These are phyloP conservation scores for Neurospora sp. DNA, from an alignment of 495 filamentous ascomycete species.

Conservation along the genomic window DNA sequence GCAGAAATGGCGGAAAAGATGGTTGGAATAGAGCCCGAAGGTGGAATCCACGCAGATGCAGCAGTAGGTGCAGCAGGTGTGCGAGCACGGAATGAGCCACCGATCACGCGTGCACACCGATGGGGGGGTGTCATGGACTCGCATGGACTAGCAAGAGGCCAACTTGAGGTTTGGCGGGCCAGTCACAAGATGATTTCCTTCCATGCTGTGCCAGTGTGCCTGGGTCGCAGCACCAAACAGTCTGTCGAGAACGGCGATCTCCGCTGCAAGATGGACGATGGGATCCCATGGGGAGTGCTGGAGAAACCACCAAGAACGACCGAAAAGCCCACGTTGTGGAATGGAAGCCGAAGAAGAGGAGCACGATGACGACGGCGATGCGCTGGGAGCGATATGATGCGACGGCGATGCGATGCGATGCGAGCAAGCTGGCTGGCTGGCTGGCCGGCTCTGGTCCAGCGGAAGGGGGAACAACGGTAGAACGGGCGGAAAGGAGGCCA, in stretches of 20 bases:
- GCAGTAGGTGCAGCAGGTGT: conserved; percentile 1
- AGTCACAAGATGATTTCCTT: conserved; percentile 16
- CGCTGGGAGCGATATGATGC: no score
- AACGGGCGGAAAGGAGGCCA: neutral
- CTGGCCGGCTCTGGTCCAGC: neutral
- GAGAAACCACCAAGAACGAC: conserved; percentile 5
- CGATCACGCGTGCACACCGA: conserved; percentile 5
- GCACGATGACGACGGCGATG: conserved; percentile 2
- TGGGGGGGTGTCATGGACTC: neutral
- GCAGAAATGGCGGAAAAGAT: neutral
- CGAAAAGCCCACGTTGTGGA: neutral
- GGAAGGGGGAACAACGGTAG: neutral
- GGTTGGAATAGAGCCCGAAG: neutral
- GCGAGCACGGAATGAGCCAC: conserved; percentile 4
- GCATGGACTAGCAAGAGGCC: conserved; percentile 1
- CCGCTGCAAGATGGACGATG: neutral
- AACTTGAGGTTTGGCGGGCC: conserved; percentile 7
- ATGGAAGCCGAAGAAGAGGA: neutral
- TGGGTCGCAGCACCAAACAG: conserved; percentile 3
- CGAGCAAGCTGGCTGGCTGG: conserved; percentile 1
- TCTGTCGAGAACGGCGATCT: conserved; percentile 2
- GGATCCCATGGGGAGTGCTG: neutral
- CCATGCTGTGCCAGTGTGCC: conserved; percentile 3
- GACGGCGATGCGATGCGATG: neutral
- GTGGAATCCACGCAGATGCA: conserved; percentile 1